Base-by-base conservation (phyloP, 1,139 yeast genomes). In the Taphrina sp. region DNA sequence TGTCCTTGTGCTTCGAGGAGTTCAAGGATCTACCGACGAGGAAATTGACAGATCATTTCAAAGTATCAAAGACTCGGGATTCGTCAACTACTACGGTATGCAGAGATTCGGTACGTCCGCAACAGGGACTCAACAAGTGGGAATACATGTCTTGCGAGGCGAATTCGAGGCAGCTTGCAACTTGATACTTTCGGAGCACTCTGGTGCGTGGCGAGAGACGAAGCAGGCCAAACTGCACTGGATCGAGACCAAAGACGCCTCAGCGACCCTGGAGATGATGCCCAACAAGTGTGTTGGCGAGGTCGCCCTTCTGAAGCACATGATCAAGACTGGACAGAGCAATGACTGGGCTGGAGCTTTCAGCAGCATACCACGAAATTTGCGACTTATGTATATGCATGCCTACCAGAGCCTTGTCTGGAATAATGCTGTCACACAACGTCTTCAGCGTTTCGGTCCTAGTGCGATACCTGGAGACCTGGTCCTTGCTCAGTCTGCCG, bases 81-180 rank as follows among this genome's bases (percentile, higher is more conserved):
- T 87, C 64, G 84, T 92, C 63, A 92, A 92, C 69, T 92, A 94
- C 69, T 92, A 79, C 67, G 99, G 99, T 19, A 84, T 92, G 94
- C 99, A 92, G 73, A 75, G 99, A 66, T 92, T 92, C 68, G 99
- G 99, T 29, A 89, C 98, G 0, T 92, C 89, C 66, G 85, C 96
- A 5, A 76, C 88, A 26, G 87, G 97, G 1, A 90, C 98, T 0
- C 96, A 92, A 69, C 79, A 77, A 31, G 76, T 89, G 54, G 99
- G 99, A 51, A 79, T 80, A 60, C 78, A 77, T 60, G 74, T 92
- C 29, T 73, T 92, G 52, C 76, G 79, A 54, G 81, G 80, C 39
- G 82, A 90, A 57, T 92, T 95, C 90, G 79, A 83, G 64, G 77
- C 75, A 10, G 96, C 94, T 1, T 92, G 77, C 2, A 85, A 86